phyloP scores from a whole-genome alignment of 148 eudicot genomes.

The Nepenthes gracilis region DNA sequence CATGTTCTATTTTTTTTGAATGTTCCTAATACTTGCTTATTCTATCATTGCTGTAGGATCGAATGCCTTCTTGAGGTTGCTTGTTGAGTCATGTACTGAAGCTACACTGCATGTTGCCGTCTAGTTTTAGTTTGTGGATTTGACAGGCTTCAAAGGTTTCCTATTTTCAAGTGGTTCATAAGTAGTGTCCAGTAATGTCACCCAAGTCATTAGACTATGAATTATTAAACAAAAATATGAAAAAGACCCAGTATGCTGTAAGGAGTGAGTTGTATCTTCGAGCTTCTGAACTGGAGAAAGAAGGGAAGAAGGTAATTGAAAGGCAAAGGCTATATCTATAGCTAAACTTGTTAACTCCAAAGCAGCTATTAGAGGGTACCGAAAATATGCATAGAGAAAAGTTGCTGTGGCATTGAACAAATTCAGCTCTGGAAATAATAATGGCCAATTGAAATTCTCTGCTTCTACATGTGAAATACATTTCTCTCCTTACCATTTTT shows the following conservation, averaged over 20 bases:
- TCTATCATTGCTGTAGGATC: too few relatives aligned
- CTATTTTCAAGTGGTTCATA: too few relatives aligned
- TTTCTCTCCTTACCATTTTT: too few relatives aligned
- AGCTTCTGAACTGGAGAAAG: constrained; percentile 95
- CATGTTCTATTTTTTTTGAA: too few relatives aligned
- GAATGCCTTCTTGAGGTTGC: background rate
- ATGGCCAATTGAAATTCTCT: too few relatives aligned
- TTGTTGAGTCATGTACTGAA: background rate
- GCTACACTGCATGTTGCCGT: background rate
- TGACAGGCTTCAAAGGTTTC: background rate
- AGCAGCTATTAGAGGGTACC: too few relatives aligned
- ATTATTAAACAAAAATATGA: constrained; percentile 74
- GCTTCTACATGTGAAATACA: too few relatives aligned
- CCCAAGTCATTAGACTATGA: constrained; percentile 72
- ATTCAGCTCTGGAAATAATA: too few relatives aligned
- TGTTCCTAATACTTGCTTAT: too few relatives aligned
- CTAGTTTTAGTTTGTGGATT: background rate
- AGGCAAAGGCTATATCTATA: background rate
- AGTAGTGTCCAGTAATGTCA: background rate
- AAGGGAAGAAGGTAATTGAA: constrained; percentile 76
- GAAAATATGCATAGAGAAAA: too few relatives aligned
- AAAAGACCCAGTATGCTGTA: constrained; percentile 92
- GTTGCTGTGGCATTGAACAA: too few relatives aligned
- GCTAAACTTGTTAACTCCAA: background rate
- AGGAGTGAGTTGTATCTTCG: constrained; percentile 97